Conservation (phyloP, 345 rosid genomes). For the Sonneratia alba region DNA sequence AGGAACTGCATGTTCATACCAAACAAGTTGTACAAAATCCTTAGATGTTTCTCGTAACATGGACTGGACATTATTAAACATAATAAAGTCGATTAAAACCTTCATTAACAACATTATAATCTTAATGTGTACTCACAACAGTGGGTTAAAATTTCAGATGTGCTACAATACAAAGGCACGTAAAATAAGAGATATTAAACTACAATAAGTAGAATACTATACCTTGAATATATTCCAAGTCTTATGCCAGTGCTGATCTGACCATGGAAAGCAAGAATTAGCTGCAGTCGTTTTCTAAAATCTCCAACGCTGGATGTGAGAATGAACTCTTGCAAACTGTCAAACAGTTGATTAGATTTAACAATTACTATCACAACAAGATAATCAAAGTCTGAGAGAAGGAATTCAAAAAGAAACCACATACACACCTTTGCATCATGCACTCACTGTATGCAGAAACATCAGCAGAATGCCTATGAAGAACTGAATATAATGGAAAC, state of each 20-base stretch:
- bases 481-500: slow-evolving; percentile 85
- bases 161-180: neutral
- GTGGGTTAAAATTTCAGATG: neutral
- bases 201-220: neutral
- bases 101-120: neutral
- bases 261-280: slow-evolving; percentile 71
- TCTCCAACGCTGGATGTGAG: slow-evolving; percentile 83
- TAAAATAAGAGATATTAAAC: neutral
- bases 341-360: slow-evolving; percentile 7
- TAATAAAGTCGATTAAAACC: neutral
- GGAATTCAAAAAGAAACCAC: neutral
- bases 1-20: slow-evolving; percentile 82
- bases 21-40: slow-evolving; percentile 67
- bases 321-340: slow-evolving; percentile 83
- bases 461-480: slow-evolving; percentile 35
- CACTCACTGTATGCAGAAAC: slow-evolving; percentile 36
- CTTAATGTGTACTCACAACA: neutral
- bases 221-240: slow-evolving; percentile 61
- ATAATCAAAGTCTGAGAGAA: slow-evolving; percentile 11
- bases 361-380: neutral
- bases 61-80: slow-evolving; percentile 30
- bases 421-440: slow-evolving; percentile 44
- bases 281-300: slow-evolving; percentile 77
- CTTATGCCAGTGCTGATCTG: slow-evolving; percentile 52
- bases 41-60: slow-evolving; percentile 42